These are phyloP conservation scores for Novymonas esmeraldas DNA, from an alignment of 208 protist species.

Conservation along the genomic window DNA sequence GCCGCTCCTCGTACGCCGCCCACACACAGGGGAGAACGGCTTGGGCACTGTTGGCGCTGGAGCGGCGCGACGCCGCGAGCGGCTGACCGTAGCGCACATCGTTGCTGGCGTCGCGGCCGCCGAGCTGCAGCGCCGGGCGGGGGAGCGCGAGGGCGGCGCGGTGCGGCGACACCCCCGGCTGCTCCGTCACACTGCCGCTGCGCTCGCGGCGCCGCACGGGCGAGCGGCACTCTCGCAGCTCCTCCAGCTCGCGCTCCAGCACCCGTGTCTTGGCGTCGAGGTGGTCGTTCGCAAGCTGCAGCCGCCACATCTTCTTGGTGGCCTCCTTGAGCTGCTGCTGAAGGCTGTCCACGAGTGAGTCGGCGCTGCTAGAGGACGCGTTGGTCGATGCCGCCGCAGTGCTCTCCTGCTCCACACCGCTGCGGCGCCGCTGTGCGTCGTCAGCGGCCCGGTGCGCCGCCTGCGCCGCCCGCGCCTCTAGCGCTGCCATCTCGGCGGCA, in stretches of 20 bases:
- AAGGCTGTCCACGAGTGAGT: slow-evolving; percentile 7
- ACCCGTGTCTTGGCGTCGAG: slow-evolving; percentile 37
- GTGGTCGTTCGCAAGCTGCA: slow-evolving; percentile 41
- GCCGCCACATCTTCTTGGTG: slow-evolving; percentile 28
- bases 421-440: neutral
- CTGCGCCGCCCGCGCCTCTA: neutral
- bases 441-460: neutral
- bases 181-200: neutral
- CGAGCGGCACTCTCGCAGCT: slow-evolving; percentile 15
- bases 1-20: slow-evolving; percentile 29
- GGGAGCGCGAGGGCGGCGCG: neutral
- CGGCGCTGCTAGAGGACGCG: neutral
- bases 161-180: neutral
- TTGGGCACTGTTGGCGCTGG: neutral
- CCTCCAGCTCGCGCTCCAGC: slow-evolving; percentile 39
- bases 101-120: neutral
- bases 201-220: neutral
- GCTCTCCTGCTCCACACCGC: neutral
- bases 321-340: slow-evolving; percentile 25
- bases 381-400: neutral
- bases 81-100: slow-evolving; percentile 5
- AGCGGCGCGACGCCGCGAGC: neutral
- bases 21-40: slow-evolving; percentile 19
- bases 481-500: slow-evolving; percentile 18
- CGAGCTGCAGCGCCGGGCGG: neutral